Percentiles rank a stretch among this genome's conserved stretches.
These are phyloP conservation scores for Casuarina cunninghamiana DNA, from an alignment of 306 rosid species.

Conservation along the genomic window DNA sequence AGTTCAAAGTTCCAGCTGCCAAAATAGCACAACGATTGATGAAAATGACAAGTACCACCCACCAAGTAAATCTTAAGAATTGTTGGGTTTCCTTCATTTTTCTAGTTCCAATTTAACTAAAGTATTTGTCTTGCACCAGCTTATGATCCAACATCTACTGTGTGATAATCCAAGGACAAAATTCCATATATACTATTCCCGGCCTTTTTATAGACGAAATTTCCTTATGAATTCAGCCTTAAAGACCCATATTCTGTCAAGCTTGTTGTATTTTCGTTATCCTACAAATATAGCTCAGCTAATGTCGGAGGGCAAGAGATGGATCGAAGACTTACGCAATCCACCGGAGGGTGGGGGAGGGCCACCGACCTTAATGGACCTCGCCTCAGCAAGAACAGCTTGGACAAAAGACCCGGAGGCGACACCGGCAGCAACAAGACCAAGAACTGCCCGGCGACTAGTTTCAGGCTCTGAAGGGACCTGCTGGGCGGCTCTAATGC, in stretches of 20 bases:
- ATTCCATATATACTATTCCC: not conserved
- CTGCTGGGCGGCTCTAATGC: conserved; percentile 71
- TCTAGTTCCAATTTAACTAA: not conserved
- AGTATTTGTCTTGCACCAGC: no score
- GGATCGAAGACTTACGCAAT: conserved; percentile 59
- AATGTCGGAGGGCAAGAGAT: not conserved
- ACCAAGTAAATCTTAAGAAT: not conserved
- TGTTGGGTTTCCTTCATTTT: not conserved
- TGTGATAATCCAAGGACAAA: no score
- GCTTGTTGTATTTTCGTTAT: no score
- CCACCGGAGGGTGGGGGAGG: conserved; percentile 98
- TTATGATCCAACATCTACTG: no score
- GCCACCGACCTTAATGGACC: conserved; percentile 76
- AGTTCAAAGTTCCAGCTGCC: conserved; percentile 91
- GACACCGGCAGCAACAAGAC: conserved; percentile 83
- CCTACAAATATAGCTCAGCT: not conserved
- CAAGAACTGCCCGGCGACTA: conserved; percentile 70
- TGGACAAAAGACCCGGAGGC: conserved; percentile 80
- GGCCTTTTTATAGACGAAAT: not conserved
- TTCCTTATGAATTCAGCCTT: no score
- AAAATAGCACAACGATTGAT: not conserved
- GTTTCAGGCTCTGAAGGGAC: conserved; percentile 50
- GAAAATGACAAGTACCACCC: not conserved
- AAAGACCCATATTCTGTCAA: no score
- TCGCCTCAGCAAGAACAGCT: conserved; percentile 87